Evolutionary conservation across 2,329 filamentous ascomycete species (phyloP).

Genomic region (Fusarium foetens): DNA sequence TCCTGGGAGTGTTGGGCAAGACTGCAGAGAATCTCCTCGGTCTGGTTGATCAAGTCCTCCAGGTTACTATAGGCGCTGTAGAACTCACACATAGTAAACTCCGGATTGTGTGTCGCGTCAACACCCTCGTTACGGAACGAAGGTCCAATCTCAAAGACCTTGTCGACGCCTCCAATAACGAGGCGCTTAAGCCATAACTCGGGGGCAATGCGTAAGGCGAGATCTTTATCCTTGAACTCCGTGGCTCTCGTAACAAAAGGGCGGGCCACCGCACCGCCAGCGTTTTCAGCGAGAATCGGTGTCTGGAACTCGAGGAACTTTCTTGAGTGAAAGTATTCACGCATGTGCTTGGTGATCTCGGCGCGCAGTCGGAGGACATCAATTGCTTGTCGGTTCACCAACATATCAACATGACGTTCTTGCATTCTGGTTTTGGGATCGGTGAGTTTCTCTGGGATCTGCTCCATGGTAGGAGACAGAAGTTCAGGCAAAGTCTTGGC

Average conservation of each 20-base stretch:
- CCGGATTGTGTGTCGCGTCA: conserved; percentile 92
- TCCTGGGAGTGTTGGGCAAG: conserved; percentile 64
- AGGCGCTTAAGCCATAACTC: conserved; percentile 96
- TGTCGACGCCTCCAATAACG: conserved; percentile 87
- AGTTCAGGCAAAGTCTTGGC: conserved; percentile 75
- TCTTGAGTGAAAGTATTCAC: conserved; percentile 75
- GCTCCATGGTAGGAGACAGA: conserved; percentile 81
- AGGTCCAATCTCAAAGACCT: conserved; percentile 91
- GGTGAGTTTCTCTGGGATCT: conserved; percentile 76
- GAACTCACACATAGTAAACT: conserved; percentile 98
- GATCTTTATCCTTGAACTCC: conserved; percentile 75
- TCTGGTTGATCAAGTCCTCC: conserved; percentile 77
- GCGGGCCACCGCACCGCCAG: conserved; percentile 87
- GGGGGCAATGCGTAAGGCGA: conserved; percentile 88
- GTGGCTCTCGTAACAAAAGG: conserved; percentile 85
- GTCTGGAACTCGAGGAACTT: conserved; percentile 90
- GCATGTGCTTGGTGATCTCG: conserved; percentile 77
- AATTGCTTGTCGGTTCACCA: conserved; percentile 75
- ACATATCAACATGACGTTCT: conserved; percentile 85
- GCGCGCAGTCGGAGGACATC: conserved; percentile 80
- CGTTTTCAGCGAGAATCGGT: conserved; percentile 82
- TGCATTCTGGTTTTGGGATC: conserved; percentile 78
- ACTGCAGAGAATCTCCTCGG: conserved; percentile 74
- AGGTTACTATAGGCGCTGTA: conserved; percentile 88
- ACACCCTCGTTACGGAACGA: conserved; percentile 94